phyloP scores from a whole-genome alignment of 2,329 filamentous ascomycete species.

The Escovopsis sp. region DNA sequence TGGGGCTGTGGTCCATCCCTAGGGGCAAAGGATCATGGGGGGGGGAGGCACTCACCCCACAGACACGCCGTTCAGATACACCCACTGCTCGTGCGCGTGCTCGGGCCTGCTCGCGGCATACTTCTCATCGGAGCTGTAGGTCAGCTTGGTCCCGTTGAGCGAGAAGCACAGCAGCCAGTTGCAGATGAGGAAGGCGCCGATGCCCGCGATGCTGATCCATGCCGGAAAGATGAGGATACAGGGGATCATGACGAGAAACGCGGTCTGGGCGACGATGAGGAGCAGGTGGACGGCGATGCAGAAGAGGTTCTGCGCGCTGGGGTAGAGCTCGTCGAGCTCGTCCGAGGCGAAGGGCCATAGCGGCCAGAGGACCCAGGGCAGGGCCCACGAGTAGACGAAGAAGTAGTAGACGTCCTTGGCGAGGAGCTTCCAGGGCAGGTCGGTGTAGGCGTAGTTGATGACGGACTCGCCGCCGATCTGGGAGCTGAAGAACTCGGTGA shows the following conservation, averaged over 20 bases:
- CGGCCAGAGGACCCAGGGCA: conserved; percentile 48
- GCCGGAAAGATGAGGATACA: conserved; percentile 30
- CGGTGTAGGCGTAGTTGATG: conserved; percentile 46
- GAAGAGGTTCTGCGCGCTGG: conserved; percentile 38
- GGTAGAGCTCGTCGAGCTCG: conserved; percentile 48
- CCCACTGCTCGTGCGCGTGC: conserved; percentile 53
- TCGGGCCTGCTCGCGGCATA: conserved; percentile 33
- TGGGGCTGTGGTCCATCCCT: too few species aligned
- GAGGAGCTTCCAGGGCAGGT: conserved; percentile 35
- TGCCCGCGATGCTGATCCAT: conserved; percentile 27
- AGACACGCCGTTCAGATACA: conserved; percentile 65
- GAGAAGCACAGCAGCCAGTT: conserved; percentile 35
- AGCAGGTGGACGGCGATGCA: conserved; percentile 42
- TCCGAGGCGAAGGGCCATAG: conserved; percentile 34
- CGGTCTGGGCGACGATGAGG: conserved; percentile 41
- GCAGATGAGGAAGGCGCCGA: conserved; percentile 29
- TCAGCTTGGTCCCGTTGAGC: conserved; percentile 33
- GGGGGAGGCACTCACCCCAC: conserved; percentile 43
- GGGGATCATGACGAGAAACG: conserved; percentile 44
- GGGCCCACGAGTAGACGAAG: conserved; percentile 36
- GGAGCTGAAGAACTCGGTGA: conserved; percentile 40
- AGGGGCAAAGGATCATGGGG: too few species aligned
- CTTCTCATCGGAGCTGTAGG: conserved; percentile 36
- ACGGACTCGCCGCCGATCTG: conserved; percentile 41
- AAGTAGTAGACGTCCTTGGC: conserved; percentile 39